Base-by-base conservation (phyloP, 208 protist species). In the Zelonia costaricensis region DNA sequence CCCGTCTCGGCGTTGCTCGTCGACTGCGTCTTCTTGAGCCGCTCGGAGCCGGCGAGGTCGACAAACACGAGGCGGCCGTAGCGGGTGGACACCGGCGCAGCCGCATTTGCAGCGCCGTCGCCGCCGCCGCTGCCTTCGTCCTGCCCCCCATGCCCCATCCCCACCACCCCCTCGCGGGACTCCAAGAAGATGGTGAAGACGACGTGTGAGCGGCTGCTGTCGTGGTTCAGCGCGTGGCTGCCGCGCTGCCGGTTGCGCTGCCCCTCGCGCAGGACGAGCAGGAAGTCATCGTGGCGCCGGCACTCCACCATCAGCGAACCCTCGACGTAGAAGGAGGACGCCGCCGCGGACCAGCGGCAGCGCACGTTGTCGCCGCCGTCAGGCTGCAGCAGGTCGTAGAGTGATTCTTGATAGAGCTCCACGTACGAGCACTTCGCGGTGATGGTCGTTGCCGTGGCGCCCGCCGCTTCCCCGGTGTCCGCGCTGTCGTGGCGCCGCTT, bases 21-120 rank as follows among this genome's bases (percentile, higher is more conserved):
- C 39, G 78, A 91, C 15, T 79, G 82, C n/a, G 95, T 93, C 35
- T 91, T 79, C 64, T 79, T 84, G 55, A 97, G 75, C 27, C 94
- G 71, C 76, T 98, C 94, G n/a, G 85, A 94, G 12, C 96, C 96
- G 12, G 96, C 96, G 20, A 98, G 82, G 62, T 98, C 96, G 16
- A 97, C 87, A 54, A 98, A 93, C 31, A 84, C 89, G 33, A 96
- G 54, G 55, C 97, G 97, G 18, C 84, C 87, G 44, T 83, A 78
- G 10, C 71, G 73, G 20, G 31, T 20, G 40, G 56, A 28, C n/a
- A 5, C 25, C 49, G 28, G 15, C 1, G 16, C 28, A 13, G 33
- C 10, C 36, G 18, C 16, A 23, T 12, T 30, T n/a, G 27, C 36
- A 15, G 16, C 36, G 18, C 27, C 38, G n/a, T 28, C 39, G 4